Conservation (phyloP, 1,284 basidiomycete species). For the Austroboletus niveus region DNA sequence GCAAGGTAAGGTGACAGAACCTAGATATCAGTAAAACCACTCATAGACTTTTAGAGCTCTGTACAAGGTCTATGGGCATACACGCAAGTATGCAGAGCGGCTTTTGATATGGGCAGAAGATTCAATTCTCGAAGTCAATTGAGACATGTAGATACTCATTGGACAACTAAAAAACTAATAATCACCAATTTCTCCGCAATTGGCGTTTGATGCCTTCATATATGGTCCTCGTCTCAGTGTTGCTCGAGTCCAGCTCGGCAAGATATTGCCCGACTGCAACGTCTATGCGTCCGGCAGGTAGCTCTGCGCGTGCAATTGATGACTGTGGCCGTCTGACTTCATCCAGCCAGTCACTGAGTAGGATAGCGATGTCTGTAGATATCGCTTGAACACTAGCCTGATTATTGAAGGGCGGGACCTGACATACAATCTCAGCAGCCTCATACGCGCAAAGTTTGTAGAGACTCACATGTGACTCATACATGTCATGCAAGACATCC, state of each 20-base stretch:
- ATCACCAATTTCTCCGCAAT: conserved; percentile 64
- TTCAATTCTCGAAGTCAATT: conserved; percentile 73
- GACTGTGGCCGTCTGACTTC: conserved; percentile 68
- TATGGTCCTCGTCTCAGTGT: conserved; percentile 54
- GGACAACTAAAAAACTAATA: conserved; percentile 1
- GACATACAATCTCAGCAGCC: conserved; percentile 4
- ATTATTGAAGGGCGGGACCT: conserved; percentile 84
- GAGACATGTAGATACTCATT: conserved; percentile 23
- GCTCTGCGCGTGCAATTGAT: conserved; percentile 51
- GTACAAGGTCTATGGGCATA: conserved; percentile 65
- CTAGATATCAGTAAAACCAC: neutral
- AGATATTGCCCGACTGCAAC: conserved; percentile 69
- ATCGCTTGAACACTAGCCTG: conserved; percentile 74
- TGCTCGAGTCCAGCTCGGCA: conserved; percentile 57
- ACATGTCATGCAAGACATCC: conserved; percentile 84
- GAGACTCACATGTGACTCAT: conserved; percentile 74
- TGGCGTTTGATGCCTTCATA: conserved; percentile 71
- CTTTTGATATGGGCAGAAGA: conserved; percentile 72
- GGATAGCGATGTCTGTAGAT: conserved; percentile 73
- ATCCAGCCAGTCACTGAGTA: conserved; percentile 75
- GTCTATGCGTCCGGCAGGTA: conserved; percentile 75
- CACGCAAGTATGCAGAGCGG: conserved; percentile 55
- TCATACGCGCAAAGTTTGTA: neutral
- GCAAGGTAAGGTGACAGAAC: conserved; percentile 46
- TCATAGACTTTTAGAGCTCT: conserved; percentile 50